A percentile compares a stretch with the other conserved stretches of the same genome.
These are phyloP conservation scores for Fistulina hepatica DNA, from an alignment of 1,284 basidiomycete species.

Conservation along the genomic window DNA sequence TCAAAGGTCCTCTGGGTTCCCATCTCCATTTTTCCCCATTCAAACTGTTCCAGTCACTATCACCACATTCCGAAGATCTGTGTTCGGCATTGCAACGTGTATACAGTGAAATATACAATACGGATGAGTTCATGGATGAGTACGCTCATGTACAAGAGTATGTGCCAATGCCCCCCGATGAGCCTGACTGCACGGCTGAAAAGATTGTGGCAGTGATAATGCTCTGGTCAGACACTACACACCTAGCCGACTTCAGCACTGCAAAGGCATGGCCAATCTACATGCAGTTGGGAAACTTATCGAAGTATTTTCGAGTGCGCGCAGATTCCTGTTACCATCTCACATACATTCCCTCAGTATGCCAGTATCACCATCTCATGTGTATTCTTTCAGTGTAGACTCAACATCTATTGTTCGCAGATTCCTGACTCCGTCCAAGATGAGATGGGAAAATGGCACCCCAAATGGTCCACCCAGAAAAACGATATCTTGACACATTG, in stretches of 20 bases:
- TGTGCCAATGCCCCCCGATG: slow-evolving; percentile 9
- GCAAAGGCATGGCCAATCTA: slow-evolving; percentile 26
- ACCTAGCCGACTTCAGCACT: slow-evolving; percentile 23
- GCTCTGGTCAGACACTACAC: slow-evolving; percentile 25
- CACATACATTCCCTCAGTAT: too few relatives aligned
- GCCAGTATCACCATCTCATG: slow-evolving; percentile 21
- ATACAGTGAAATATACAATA: slow-evolving; percentile 22
- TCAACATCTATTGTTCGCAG: too few relatives aligned
- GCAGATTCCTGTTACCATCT: too few relatives aligned
- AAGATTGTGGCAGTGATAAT: slow-evolving; percentile 20
- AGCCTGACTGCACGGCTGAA: slow-evolving; percentile 7
- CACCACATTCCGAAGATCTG: too few relatives aligned
- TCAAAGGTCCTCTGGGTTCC: too few relatives aligned
- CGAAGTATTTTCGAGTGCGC: slow-evolving; percentile 23
- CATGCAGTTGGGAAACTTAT: slow-evolving; percentile 23
- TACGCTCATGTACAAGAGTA: slow-evolving; percentile 18
- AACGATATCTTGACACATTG: slow-evolving; percentile 16
- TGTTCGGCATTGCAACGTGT: too few relatives aligned
- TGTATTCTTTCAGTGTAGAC: slow-evolving; percentile 23
- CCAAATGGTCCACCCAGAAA: slow-evolving; percentile 9
- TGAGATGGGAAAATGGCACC: neutral
- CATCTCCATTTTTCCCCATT: too few relatives aligned
- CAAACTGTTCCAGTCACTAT: too few relatives aligned
- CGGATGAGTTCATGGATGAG: slow-evolving; percentile 21
- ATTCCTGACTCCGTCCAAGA: too few relatives aligned